Evolutionary conservation across 306 rosid species (phyloP), one percentile per base, ranked within the genome.

Genomic region (Bauhinia variegata): DNA sequence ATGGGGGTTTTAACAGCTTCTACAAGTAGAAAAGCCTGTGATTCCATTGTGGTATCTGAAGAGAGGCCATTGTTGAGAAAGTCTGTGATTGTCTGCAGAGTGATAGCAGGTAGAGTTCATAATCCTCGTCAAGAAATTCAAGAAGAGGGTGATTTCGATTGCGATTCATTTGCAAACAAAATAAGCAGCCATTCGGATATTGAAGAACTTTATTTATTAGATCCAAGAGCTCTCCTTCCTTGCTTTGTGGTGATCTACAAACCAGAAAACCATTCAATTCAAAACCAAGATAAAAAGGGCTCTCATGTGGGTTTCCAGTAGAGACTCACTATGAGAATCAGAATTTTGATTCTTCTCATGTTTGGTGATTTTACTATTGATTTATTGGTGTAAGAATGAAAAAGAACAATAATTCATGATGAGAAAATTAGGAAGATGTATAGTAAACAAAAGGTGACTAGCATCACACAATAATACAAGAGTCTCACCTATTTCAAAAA

Each of bases 91-190:
- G 80, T 88, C 63, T 88, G 95, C 64, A 79, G 89, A 68, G 91
- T 88, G 11, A 71, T 85, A 32, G 95, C 89, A 13, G 95, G 95
- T 11, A 87, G 97, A 65, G 97, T 92, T 60, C 97, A 92, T 71
- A 80, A 83, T 82, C 92, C 97, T 11, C 60, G 89, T 63, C 96
- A 92, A 67, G 88, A 92, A 23, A 87, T 83, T 54, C 88, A 87
- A 51, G 96, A 92, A 62, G 87, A 87, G 74, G 71, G 85, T 6
- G 95, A 87, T 75, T 63, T 83, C 32, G 97, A 96, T 16, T 92
- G 89, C 80, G 97, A 92, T 70, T 92, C 97, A 47, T 80, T 92
- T 82, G 97, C 96, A 49, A 96, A 96, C 10, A 92, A 89, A 87
- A 85, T 89, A 4, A 96, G 97, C 54, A 68, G 83, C 16, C 84